These are phyloP conservation scores for Linnemannia elongata DNA, from an alignment of 192 early-diverging fungal species.

Conservation along the genomic window DNA sequence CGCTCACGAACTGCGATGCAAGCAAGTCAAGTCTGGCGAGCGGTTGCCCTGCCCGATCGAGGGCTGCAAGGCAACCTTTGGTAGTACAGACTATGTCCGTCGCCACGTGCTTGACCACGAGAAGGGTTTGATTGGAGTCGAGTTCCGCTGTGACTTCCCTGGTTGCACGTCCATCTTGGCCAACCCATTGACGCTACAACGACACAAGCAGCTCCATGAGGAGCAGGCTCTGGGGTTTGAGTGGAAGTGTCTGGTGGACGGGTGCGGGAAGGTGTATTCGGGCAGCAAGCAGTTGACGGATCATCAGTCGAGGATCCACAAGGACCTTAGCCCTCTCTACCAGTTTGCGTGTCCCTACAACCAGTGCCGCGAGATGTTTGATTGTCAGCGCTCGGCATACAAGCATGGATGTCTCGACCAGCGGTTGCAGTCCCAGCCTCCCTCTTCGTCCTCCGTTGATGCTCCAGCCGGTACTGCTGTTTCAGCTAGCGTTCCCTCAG, in stretches of 20 bases:
- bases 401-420: slow-evolving; percentile 41
- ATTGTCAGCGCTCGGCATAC: slow-evolving; percentile 46
- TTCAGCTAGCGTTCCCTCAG: background rate
- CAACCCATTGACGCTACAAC: slow-evolving; percentile 50
- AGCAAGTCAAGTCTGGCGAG: slow-evolving; percentile 50
- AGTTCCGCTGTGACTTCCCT: slow-evolving; percentile 45
- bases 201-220: slow-evolving; percentile 54
- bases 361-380: slow-evolving; percentile 25
- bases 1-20: slow-evolving; percentile 50
- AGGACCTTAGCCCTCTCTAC: slow-evolving; percentile 35
- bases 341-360: slow-evolving; percentile 45
- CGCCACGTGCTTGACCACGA: slow-evolving; percentile 56
- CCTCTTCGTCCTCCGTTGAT: background rate
- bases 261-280: slow-evolving; percentile 47
- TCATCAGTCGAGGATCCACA: slow-evolving; percentile 50
- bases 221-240: slow-evolving; percentile 52
- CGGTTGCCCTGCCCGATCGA: slow-evolving; percentile 39
- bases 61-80: slow-evolving; percentile 47
- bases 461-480: background rate
- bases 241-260: slow-evolving; percentile 41
- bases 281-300: slow-evolving; percentile 54
- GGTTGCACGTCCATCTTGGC: slow-evolving; percentile 41
- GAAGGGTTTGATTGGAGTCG: slow-evolving; percentile 51
- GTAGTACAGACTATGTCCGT: slow-evolving; percentile 54
- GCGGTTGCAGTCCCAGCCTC: background rate